These are phyloP conservation scores for Pascua guehoae DNA, from an alignment of 1,284 basidiomycete genomes.

Conservation along the genomic window DNA sequence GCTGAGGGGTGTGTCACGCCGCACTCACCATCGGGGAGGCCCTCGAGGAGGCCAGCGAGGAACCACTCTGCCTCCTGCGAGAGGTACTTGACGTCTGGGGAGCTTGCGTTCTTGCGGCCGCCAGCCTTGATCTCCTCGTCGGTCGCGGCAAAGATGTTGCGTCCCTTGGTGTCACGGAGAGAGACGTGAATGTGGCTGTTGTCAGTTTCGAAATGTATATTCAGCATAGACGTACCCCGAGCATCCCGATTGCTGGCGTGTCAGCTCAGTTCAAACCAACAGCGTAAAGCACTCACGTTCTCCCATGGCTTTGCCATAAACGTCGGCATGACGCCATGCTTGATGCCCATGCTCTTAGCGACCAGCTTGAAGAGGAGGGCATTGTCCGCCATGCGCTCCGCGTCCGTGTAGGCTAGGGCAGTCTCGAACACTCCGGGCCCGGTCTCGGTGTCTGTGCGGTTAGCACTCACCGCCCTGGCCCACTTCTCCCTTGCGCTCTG, in stretches of 20 bases:
- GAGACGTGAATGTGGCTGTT: conserved; percentile 79
- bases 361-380: conserved; percentile 88
- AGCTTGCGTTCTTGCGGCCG: conserved; percentile 63
- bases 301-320: conserved; percentile 99
- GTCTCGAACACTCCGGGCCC: conserved; percentile 90
- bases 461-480: background rate
- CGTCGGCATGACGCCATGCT: conserved; percentile 80
- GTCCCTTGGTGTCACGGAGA: conserved; percentile 64
- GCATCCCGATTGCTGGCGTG: conserved; percentile 72
- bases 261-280: background rate
- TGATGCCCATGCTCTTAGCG: conserved; percentile 88
- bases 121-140: conserved; percentile 60
- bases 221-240: conserved; percentile 55
- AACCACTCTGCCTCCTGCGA: conserved; percentile 86
- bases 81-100: conserved; percentile 76
- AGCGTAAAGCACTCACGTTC: conserved; percentile 57
- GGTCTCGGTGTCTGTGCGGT: conserved; percentile 78
- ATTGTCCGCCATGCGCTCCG: conserved; percentile 87
- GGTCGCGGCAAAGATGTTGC: conserved; percentile 68
- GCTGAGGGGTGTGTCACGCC: background rate
- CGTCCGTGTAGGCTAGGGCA: conserved; percentile 83
- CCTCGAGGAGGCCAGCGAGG: conserved; percentile 82
- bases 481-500: too few species aligned
- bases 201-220: too few species aligned
- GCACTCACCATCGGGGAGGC: conserved; percentile 74